phyloP scores from a whole-genome alignment of 2,329 filamentous ascomycete genomes.

The Chalara sp. region DNA sequence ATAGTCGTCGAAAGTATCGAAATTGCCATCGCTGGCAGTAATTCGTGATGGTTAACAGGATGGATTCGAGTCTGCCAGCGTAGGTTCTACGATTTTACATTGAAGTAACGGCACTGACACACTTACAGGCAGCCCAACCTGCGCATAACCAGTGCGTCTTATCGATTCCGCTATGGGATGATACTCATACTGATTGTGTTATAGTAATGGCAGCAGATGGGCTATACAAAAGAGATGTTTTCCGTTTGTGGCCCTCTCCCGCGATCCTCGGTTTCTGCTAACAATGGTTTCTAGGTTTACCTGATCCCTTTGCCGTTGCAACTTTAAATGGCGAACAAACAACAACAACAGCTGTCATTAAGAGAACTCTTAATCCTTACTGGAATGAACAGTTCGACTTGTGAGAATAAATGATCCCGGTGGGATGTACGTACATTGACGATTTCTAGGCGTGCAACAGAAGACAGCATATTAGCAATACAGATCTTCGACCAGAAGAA shows the following conservation, averaged over 20 bases:
- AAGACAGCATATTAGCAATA: slow-evolving; percentile 93
- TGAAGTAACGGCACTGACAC: slow-evolving; percentile 16
- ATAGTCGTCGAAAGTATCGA: neutral
- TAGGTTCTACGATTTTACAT: slow-evolving; percentile 35
- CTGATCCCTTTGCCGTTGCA: slow-evolving; percentile 94
- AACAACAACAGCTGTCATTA: slow-evolving; percentile 94
- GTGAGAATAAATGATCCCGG: slow-evolving; percentile 38
- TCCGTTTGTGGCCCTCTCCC: slow-evolving; percentile 59
- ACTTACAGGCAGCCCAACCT: slow-evolving; percentile 69
- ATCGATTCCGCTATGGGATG: neutral
- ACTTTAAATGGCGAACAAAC: slow-evolving; percentile 98
- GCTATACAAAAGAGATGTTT: slow-evolving; percentile 98
- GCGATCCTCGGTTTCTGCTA: slow-evolving; percentile 7
- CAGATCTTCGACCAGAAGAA: slow-evolving; percentile 99
- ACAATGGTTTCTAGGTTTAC: slow-evolving; percentile 61
- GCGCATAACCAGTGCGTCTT: slow-evolving; percentile 78
- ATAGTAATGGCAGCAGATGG: slow-evolving; percentile 97
- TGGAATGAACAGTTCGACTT: slow-evolving; percentile 99
- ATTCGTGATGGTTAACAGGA: slow-evolving; percentile 36
- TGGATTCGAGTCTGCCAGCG: slow-evolving; percentile 57
- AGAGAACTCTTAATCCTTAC: slow-evolving; percentile 97
- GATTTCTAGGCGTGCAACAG: slow-evolving; percentile 67
- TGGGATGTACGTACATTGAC: slow-evolving; percentile 13
- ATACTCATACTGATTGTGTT: slow-evolving; percentile 28
- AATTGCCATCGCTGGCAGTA: slow-evolving; percentile 2